Evolutionary conservation across 2,329 filamentous ascomycete species (phyloP).

Genomic region (Ceratocystis cacaofunesta): DNA sequence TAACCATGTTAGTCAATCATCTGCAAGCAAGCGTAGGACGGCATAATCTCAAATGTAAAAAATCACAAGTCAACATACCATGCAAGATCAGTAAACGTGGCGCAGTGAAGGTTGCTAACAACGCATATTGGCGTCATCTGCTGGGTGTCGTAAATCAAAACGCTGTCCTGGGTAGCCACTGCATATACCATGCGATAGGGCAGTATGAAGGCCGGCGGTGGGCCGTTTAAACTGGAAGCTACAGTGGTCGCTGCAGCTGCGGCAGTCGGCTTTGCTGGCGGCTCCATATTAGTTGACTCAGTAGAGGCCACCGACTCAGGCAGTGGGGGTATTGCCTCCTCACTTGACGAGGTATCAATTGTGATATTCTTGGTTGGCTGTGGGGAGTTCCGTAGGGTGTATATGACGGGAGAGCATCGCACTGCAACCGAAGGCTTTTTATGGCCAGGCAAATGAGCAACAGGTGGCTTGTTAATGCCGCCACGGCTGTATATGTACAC

Average conservation of each 20-base stretch:
- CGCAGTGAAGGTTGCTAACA: constrained; percentile 93
- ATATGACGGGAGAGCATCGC: constrained; percentile 81
- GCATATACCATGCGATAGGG: constrained; percentile 93
- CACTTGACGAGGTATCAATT: constrained; percentile 78
- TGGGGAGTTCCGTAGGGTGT: constrained; percentile 56
- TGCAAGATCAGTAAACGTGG: constrained; percentile 88
- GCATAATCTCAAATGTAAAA: neutral
- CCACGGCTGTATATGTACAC: constrained; percentile 97
- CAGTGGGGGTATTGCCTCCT: constrained; percentile 68
- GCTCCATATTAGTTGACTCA: constrained; percentile 62
- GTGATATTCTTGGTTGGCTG: constrained; percentile 75
- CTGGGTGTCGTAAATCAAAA: constrained; percentile 91
- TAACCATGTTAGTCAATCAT: neutral
- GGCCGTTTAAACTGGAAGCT: constrained; percentile 38
- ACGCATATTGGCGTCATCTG: constrained; percentile 86
- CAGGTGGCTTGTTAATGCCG: constrained; percentile 89
- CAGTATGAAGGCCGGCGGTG: constrained; percentile 62
- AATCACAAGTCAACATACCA: constrained; percentile 47
- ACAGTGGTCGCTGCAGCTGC: constrained; percentile 24
- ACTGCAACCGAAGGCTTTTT: constrained; percentile 97
- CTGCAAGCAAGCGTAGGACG: neutral
- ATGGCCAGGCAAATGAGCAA: constrained; percentile 87
- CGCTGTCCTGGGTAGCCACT: constrained; percentile 89
- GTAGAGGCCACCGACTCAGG: constrained; percentile 41
- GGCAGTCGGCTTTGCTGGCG: constrained; percentile 46